These are phyloP conservation scores for Daldinia grandis DNA, from an alignment of 495 filamentous ascomycete genomes.

Conservation along the genomic window DNA sequence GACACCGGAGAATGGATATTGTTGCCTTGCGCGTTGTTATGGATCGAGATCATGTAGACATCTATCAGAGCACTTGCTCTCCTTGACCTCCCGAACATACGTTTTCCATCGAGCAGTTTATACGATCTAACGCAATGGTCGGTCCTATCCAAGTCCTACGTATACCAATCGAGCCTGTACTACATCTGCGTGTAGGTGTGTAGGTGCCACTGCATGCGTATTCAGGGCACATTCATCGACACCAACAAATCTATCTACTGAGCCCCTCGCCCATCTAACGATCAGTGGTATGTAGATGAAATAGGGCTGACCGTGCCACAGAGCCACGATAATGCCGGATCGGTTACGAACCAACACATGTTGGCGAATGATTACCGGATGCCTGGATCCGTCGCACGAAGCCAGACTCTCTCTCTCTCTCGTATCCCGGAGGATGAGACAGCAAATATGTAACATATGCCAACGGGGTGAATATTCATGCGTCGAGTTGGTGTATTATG, in stretches of 20 bases:
- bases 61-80: background rate
- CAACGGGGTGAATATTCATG: background rate
- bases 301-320: conserved; percentile 1
- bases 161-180: background rate
- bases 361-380: background rate
- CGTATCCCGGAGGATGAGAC: background rate
- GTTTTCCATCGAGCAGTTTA: background rate
- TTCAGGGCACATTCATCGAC: background rate
- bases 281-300: background rate
- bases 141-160: background rate
- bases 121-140: background rate
- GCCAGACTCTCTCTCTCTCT: too few species aligned
- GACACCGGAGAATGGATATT: background rate
- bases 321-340: background rate
- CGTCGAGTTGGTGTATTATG: background rate
- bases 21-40: background rate
- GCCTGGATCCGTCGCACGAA: background rate
- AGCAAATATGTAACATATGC: background rate
- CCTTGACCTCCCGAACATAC: background rate
- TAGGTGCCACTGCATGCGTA: background rate
- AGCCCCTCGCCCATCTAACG: background rate
- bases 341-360: background rate
- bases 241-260: background rate
- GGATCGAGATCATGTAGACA: background rate
- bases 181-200: background rate